Conservation (phyloP, 495 filamentous ascomycete species). For the Aspergillus sparsus region DNA sequence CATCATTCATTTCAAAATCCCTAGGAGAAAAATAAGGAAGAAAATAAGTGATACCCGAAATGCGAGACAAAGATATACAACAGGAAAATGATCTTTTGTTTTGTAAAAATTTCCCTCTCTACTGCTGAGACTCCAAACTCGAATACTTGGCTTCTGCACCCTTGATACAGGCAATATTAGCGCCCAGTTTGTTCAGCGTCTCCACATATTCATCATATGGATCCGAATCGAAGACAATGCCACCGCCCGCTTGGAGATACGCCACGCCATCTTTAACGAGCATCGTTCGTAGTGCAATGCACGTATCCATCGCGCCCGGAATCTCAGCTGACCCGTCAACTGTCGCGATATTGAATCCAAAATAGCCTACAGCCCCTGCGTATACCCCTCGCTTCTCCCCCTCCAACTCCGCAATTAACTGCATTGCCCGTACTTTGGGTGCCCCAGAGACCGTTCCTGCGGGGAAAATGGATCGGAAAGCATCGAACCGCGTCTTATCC, state of each 20-base stretch:
- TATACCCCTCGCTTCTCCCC: conserved; percentile 92
- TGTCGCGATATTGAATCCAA: conserved; percentile 46
- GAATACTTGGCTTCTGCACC: conserved; percentile 77
- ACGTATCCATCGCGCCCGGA: conserved; percentile 95
- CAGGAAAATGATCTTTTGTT: conserved; percentile 2
- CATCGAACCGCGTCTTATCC: conserved; percentile 89
- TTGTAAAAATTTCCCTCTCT: background rate
- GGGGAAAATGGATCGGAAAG: conserved; percentile 93
- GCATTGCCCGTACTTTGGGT: conserved; percentile 95
- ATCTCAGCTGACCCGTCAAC: conserved; percentile 39
- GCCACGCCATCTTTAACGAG: conserved; percentile 86
- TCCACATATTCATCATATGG: conserved; percentile 93
- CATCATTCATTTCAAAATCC: background rate
- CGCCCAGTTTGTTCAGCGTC: conserved; percentile 94
- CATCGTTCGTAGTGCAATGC: conserved; percentile 98
- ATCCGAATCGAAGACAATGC: conserved; percentile 96
- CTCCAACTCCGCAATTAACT: conserved; percentile 93
- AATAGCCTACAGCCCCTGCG: conserved; percentile 93
- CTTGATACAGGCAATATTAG: conserved; percentile 83
- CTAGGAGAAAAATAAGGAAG: background rate
- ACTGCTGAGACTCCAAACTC: conserved; percentile 40
- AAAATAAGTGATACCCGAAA: background rate
- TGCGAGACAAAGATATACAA: conserved; percentile 5
- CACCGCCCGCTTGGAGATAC: conserved; percentile 94
- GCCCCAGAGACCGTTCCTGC: conserved; percentile 93